phyloP scores from a whole-genome alignment of 2,329 filamentous ascomycete species.

The Diaporthe nobilis region DNA sequence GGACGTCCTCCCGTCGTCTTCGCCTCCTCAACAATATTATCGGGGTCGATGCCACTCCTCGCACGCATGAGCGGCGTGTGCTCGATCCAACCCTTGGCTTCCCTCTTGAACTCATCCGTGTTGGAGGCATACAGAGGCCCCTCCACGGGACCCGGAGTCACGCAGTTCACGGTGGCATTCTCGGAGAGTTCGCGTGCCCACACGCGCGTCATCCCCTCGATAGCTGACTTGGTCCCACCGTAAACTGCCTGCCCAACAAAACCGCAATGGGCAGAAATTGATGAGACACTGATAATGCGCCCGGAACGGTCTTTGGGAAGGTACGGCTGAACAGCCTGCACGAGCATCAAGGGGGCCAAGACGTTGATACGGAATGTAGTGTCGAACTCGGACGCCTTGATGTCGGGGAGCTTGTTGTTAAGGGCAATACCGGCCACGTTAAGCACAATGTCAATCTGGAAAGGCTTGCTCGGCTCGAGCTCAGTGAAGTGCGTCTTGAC shows the following conservation, averaged over 20 bases:
- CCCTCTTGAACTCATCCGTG: conserved; percentile 57
- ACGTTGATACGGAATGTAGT: conserved; percentile 85
- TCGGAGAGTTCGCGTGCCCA: conserved; percentile 70
- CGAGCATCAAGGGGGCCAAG: conserved; percentile 82
- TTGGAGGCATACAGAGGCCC: conserved; percentile 65
- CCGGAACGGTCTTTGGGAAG: conserved; percentile 77
- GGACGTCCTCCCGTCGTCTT: conserved; percentile 70
- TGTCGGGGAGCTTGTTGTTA: conserved; percentile 76
- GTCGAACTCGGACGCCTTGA: conserved; percentile 76
- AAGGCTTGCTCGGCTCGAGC: conserved; percentile 53
- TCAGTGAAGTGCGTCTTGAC: conserved; percentile 70
- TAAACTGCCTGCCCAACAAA: conserved; percentile 69
- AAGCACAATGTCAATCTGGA: conserved; percentile 85
- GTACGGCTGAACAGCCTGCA: conserved; percentile 79
- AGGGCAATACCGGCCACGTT: conserved; percentile 85
- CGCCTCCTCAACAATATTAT: conserved; percentile 72
- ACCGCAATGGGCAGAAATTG: conserved; percentile 66
- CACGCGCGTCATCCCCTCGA: conserved; percentile 72
- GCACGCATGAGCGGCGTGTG: conserved; percentile 74
- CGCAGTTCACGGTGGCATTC: conserved; percentile 68
- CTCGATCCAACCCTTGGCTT: conserved; percentile 59
- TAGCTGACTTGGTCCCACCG: conserved; percentile 69
- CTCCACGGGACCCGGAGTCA: conserved; percentile 70
- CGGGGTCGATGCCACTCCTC: conserved; percentile 72
- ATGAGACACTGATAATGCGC: conserved; percentile 69